Conservation (phyloP, 2,329 filamentous ascomycete species). For the Byssoonygena ceratinophila region DNA sequence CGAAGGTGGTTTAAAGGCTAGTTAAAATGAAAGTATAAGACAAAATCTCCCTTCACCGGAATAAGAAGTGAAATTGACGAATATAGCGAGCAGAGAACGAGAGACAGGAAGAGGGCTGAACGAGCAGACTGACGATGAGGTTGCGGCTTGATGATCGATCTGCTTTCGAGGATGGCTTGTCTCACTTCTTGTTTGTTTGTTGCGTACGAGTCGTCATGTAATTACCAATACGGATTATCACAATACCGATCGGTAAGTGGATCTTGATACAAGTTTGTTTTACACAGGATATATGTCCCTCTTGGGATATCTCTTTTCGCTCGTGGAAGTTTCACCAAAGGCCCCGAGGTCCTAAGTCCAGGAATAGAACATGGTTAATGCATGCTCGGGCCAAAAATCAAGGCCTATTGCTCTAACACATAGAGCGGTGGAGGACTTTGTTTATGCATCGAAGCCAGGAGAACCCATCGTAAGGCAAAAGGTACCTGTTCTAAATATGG, state of each 20-base stretch:
- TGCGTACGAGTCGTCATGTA: neutral
- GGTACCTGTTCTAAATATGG: conserved; percentile 10
- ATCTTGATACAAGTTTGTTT: no score
- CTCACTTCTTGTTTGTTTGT: neutral
- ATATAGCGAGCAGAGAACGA: conserved; percentile 6
- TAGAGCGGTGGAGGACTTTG: no score
- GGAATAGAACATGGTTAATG: no score
- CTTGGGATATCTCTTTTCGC: no score
- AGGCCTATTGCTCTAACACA: no score
- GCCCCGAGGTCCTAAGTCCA: no score
- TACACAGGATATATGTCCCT: no score
- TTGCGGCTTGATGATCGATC: conserved; percentile 8
- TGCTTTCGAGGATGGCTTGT: conserved; percentile 6
- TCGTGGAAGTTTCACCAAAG: no score
- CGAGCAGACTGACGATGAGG: neutral
- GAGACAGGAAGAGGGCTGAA: conserved; percentile 1
- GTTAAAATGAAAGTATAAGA: neutral
- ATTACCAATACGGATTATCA: neutral
- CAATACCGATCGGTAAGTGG: neutral
- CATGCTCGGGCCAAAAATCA: no score
- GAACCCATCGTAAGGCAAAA: neutral
- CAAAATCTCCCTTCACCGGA: neutral
- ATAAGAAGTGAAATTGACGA: neutral
- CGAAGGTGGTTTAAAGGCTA: neutral
- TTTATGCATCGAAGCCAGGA: neutral